These are phyloP conservation scores for Eragrostis curvula DNA, from an alignment of 176 grass and related monocot species.

Conservation along the genomic window DNA sequence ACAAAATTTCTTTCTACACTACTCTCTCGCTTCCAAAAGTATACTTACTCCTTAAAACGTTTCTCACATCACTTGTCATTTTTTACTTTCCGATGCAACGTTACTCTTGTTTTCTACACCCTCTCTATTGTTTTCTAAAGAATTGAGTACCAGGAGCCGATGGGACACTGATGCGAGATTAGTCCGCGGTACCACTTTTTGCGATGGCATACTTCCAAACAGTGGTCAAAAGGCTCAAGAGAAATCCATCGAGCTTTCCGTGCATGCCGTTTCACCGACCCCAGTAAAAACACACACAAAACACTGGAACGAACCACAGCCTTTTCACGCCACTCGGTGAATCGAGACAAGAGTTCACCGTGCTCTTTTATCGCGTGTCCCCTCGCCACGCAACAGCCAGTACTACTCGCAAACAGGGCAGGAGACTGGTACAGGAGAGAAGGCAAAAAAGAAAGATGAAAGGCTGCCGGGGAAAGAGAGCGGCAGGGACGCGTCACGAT, in stretches of 20 bases:
- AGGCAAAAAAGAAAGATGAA: constrained; percentile 4
- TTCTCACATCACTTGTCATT: too few relatives aligned
- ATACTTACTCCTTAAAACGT: too few relatives aligned
- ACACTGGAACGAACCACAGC: neutral
- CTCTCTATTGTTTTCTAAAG: too few relatives aligned
- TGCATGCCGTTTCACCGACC: constrained; percentile 22
- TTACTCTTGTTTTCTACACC: too few relatives aligned
- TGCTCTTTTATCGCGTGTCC: constrained; percentile 42
- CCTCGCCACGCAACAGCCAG: constrained; percentile 30
- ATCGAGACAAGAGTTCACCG: constrained; percentile 36
- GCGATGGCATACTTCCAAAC: neutral
- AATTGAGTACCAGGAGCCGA: too few relatives aligned
- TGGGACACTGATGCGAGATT: too few relatives aligned
- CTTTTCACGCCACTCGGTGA: constrained; percentile 24
- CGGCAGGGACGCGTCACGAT: constrained; percentile 32
- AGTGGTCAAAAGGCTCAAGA: constrained; percentile 15
- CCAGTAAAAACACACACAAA: constrained; percentile 23
- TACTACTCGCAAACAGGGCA: constrained; percentile 6
- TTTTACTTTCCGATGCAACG: too few relatives aligned
- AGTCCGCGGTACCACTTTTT: too few relatives aligned
- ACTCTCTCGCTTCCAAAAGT: too few relatives aligned
- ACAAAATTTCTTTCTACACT: too few relatives aligned
- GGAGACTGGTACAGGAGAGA: constrained; percentile 3
- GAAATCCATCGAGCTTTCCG: neutral
- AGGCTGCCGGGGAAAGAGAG: neutral